Evolutionary conservation across 805 yeast species (phyloP), one percentile per base, ranked within the genome.

Genomic region (Starmerella stigmatis): DNA sequence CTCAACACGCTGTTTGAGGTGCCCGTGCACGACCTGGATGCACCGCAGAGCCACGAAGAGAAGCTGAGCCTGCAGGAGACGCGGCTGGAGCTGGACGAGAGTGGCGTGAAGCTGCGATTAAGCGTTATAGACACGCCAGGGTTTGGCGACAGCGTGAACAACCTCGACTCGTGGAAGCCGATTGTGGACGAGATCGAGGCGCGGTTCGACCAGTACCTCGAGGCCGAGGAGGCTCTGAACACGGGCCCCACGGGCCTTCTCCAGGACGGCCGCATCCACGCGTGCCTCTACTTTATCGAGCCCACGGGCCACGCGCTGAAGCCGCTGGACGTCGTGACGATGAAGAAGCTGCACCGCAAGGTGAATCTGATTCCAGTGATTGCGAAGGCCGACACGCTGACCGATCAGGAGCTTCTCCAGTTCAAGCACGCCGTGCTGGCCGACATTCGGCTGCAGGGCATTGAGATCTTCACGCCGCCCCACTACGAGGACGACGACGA

Each of bases 221-320:
- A 92, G 65, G 76, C 78, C 41, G 98, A 92, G 69, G 85, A 85
- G 59, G 78, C 80, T 61, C 73, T 85, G 48, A 78, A 78, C 65
- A 78, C 96, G 64, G 67, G 81, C 11, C 64, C 74, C 16, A 38
- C 47, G 7, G 52, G 49, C 20, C 28, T 43, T 10, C 72, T 80
- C 51, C 72, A 68, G 47, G 98, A 92, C 66, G 75, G 79, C 59
- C 79, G 98, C 60, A 76, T 92, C 48, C 98, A 92, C 64, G 97
- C 96, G 27, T 78, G 86, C 62, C 68, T 92, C 52, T 92, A 88
- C 67, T 89, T 92, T 58, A 83, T 92, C 59, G 96, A 89, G 67
- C 98, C 98, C 56, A 88, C 96, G 21, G 97, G 96, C 50, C 98
- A 92, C 67, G 77, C 84, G 34, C 73, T 92, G 63, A 83, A 80